These are phyloP conservation scores for Phaseolus coccineus DNA, from an alignment of 331 rosid species.

Conservation along the genomic window DNA sequence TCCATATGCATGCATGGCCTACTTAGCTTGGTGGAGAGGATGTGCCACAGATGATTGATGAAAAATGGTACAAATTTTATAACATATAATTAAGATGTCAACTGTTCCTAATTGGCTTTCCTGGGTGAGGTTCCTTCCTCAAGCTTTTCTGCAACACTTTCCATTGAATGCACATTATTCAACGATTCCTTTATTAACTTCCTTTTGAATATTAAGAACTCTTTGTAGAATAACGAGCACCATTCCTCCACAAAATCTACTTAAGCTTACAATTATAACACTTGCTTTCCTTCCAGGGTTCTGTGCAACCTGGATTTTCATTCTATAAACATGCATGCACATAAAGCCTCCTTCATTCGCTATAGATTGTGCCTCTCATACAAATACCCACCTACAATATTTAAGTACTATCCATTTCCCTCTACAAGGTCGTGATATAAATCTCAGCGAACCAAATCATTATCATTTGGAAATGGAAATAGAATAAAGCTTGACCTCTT, in stretches of 20 bases:
- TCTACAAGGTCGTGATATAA: constrained; percentile 15
- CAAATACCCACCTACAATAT: background rate
- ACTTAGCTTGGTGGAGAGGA: constrained; percentile 18
- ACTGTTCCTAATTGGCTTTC: constrained; percentile 5
- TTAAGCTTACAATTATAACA: background rate
- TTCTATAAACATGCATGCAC: background rate
- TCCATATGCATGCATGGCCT: constrained; percentile 13
- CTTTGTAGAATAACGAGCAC: constrained; percentile 38
- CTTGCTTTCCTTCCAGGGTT: constrained; percentile 26
- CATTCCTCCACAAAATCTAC: constrained; percentile 36
- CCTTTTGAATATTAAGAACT: background rate
- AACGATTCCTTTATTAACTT: background rate
- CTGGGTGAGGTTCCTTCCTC: background rate
- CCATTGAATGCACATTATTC: constrained; percentile 12
- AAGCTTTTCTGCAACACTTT: constrained; percentile 36
- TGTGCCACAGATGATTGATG: constrained; percentile 35
- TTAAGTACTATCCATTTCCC: background rate
- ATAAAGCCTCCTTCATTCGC: constrained; percentile 2
- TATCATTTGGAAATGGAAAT: constrained; percentile 3
- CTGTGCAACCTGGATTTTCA: too few species aligned
- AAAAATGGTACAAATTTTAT: constrained; percentile 47
- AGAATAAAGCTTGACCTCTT: constrained; percentile 18
- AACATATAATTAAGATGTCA: constrained; percentile 27
- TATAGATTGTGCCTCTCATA: constrained; percentile 16
- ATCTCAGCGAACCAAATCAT: constrained; percentile 6